A percentile compares a stretch with the other conserved stretches of the same genome.
phyloP scores from a whole-genome alignment of 768 basidiomycete genomes.

The Mycena metata region DNA sequence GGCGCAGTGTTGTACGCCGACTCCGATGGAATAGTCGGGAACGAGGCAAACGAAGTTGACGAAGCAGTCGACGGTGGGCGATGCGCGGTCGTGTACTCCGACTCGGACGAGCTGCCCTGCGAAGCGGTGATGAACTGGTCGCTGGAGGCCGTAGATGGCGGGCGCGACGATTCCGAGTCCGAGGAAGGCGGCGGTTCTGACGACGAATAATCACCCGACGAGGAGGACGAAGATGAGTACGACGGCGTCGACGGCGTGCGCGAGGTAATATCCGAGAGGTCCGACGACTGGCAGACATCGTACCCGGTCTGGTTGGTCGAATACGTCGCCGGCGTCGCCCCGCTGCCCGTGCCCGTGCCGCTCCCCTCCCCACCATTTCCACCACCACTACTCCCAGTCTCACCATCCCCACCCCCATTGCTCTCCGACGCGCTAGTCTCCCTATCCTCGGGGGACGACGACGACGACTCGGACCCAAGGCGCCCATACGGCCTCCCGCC shows the following conservation, averaged over 20 bases:
- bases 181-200: constrained; percentile 40
- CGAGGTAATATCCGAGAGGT: constrained; percentile 58
- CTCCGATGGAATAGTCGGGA: constrained; percentile 72
- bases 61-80: constrained; percentile 55
- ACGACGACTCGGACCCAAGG: not conserved
- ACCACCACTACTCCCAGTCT: constrained; percentile 10
- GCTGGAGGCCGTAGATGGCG: constrained; percentile 48
- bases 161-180: constrained; percentile 50
- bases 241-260: constrained; percentile 49
- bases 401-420: constrained; percentile 25
- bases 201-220: constrained; percentile 31
- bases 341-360: constrained; percentile 39
- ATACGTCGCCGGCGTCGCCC: constrained; percentile 49
- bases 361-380: constrained; percentile 35
- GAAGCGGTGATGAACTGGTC: constrained; percentile 61
- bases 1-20: constrained; percentile 52
- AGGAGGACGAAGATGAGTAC: constrained; percentile 23
- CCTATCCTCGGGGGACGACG: constrained; percentile 30
- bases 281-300: constrained; percentile 67
- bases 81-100: constrained; percentile 56
- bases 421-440: constrained; percentile 36
- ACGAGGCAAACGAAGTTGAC: constrained; percentile 64
- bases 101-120: constrained; percentile 57
- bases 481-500: constrained; percentile 39
- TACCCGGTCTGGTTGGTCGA: constrained; percentile 65